These are phyloP conservation scores for Calonectria multiphialidica DNA, from an alignment of 2,329 filamentous ascomycete species.

Conservation along the genomic window DNA sequence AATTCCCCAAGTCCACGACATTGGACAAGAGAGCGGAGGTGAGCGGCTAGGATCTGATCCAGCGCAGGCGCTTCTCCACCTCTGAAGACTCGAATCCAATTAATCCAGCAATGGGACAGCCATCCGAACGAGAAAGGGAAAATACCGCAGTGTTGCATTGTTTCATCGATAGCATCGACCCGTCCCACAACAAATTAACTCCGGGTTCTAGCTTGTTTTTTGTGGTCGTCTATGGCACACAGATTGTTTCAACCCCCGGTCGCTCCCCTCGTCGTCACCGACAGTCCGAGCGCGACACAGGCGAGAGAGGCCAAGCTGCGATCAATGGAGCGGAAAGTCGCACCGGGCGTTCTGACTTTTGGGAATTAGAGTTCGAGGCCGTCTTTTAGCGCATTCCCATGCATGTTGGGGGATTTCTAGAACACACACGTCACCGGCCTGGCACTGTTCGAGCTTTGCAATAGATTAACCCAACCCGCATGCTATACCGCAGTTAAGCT, in stretches of 20 bases:
- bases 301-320: not conserved
- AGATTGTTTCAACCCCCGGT: not conserved
- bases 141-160: conserved; percentile 1
- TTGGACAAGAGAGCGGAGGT: not conserved
- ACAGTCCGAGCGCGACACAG: not conserved
- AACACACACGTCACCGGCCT: not conserved
- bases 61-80: not conserved
- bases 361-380: not conserved
- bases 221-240: not conserved
- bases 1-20: not conserved
- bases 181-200: not conserved
- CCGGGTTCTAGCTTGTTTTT: not conserved
- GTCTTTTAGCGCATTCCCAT: not conserved
- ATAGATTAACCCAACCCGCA: not conserved
- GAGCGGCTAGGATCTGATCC: not conserved
- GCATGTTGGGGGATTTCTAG: not conserved
- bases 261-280: not conserved
- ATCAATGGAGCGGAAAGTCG: not conserved
- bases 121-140: not conserved
- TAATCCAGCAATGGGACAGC: not conserved
- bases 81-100: not conserved
- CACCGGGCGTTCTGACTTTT: not conserved
- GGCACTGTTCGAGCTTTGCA: not conserved
- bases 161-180: not conserved
- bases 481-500: not conserved